Evolutionary conservation across 2,329 filamentous ascomycete species (phyloP).

Genomic region (Trichoderma polysporum): DNA sequence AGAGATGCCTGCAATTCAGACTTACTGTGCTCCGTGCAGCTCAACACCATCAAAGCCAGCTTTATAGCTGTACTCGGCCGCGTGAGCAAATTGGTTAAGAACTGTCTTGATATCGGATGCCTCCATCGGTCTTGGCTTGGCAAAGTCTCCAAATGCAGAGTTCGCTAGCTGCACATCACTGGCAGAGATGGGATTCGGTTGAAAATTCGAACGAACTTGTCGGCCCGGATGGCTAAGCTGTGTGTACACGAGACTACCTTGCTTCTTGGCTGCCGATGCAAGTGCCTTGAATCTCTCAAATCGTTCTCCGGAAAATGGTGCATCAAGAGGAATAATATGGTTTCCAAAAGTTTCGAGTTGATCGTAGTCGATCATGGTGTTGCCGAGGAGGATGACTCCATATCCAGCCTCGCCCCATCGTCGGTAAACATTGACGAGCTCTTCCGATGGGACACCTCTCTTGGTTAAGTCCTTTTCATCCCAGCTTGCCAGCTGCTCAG

Average conservation of each 20-base stretch:
- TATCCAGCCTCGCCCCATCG: slow-evolving; percentile 58
- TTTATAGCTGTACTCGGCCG: slow-evolving; percentile 60
- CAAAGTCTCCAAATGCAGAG: slow-evolving; percentile 35
- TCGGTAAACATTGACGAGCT: slow-evolving; percentile 55
- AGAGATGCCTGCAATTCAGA: not conserved
- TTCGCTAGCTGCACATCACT: slow-evolving; percentile 38
- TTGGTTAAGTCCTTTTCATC: slow-evolving; percentile 50
- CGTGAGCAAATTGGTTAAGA: slow-evolving; percentile 61
- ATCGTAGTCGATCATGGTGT: slow-evolving; percentile 63
- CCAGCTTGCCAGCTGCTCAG: slow-evolving; percentile 63
- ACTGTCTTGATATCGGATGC: slow-evolving; percentile 55
- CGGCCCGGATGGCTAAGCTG: slow-evolving; percentile 63
- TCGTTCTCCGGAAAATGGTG: slow-evolving; percentile 52
- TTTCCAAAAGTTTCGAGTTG: slow-evolving; percentile 58
- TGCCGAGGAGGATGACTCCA: slow-evolving; percentile 61
- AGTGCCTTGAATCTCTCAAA: slow-evolving; percentile 62
- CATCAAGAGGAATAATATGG: slow-evolving; percentile 55
- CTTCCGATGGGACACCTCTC: slow-evolving; percentile 44
- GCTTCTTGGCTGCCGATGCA: slow-evolving; percentile 53
- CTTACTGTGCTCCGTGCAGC: slow-evolving; percentile 51
- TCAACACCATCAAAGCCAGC: slow-evolving; percentile 58
- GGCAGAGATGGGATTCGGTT: slow-evolving; percentile 42
- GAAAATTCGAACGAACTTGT: slow-evolving; percentile 23
- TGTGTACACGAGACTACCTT: slow-evolving; percentile 59
- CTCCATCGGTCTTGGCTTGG: slow-evolving; percentile 53